Evolutionary conservation across 192 early-diverging fungal genomes (phyloP).

Genomic region (Diversispora eburnea): DNA sequence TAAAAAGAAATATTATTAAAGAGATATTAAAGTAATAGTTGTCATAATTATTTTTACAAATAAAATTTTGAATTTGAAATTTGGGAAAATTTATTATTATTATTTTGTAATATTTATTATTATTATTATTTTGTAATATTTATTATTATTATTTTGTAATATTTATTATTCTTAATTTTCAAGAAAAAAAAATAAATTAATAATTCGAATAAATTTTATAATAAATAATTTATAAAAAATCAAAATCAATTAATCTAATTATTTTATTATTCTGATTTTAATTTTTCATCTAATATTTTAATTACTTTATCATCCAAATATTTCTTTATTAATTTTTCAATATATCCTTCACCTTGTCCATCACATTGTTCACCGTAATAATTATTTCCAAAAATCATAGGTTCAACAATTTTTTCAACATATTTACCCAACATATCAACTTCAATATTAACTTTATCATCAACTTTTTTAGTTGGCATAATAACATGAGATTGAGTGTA

Average conservation of each 20-base stretch:
- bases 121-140: not conserved
- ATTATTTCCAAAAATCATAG: conserved; percentile 30
- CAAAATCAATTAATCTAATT: no score
- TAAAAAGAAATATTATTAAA: no score
- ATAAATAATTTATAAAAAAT: no score
- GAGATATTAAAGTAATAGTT: no score
- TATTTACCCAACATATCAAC: conserved; percentile 99
- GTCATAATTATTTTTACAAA: no score
- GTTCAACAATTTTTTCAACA: conserved; percentile 67
- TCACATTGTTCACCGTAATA: not conserved
- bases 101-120: no score
- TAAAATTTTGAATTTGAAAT: not conserved
- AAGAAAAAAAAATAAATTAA: not conserved
- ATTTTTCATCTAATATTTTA: not conserved
- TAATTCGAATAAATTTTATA: no score
- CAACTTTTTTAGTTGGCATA: conserved; percentile 68
- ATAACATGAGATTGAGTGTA: conserved; percentile 85
- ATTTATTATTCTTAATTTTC: not conserved
- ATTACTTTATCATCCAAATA: conserved; percentile 12
- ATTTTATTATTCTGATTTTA: no score
- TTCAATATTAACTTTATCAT: conserved; percentile 87
- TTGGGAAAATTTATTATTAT: not conserved
- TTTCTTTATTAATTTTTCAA: conserved; percentile 16
- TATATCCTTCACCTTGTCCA: conserved; percentile 8
- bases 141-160: no score